Percentiles rank a stretch among this genome's conserved stretches.
phyloP scores from a whole-genome alignment of 306 rosid species.

The Macrotyloma uniflorum region DNA sequence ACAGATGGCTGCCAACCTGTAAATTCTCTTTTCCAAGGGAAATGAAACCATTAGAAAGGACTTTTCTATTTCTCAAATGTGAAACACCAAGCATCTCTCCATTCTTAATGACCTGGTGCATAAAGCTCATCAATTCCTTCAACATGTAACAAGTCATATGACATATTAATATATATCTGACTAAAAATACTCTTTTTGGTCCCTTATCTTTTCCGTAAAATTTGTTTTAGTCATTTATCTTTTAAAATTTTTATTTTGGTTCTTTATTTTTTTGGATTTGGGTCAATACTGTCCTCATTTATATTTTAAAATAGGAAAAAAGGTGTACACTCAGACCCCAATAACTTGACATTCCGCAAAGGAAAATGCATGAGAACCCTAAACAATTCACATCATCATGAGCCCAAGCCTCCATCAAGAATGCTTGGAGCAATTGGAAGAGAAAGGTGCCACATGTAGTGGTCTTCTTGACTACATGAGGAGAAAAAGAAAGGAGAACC shows the following conservation, averaged over 20 bases:
- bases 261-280: too few relatives aligned
- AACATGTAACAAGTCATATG: background rate
- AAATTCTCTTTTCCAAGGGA: slow-evolving; percentile 10
- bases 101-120: slow-evolving; percentile 18
- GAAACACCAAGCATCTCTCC: slow-evolving; percentile 24
- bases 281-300: background rate
- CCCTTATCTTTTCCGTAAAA: background rate
- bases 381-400: background rate
- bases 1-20: background rate
- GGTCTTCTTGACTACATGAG: too few relatives aligned
- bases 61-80: slow-evolving; percentile 13
- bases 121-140: background rate
- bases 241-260: background rate
- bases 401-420: background rate
- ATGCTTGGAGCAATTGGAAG: background rate
- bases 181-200: background rate
- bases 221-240: background rate
- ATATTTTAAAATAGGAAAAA: too few relatives aligned
- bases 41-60: slow-evolving; percentile 9
- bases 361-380: background rate
- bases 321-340: background rate
- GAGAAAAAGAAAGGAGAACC: too few relatives aligned
- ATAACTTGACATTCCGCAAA: background rate
- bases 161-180: too few relatives aligned
- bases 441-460: background rate